Evolutionary conservation across 768 basidiomycete species (phyloP), one percentile per base, ranked within the genome.

Genomic region (Tricholoma hemisulphureum): DNA sequence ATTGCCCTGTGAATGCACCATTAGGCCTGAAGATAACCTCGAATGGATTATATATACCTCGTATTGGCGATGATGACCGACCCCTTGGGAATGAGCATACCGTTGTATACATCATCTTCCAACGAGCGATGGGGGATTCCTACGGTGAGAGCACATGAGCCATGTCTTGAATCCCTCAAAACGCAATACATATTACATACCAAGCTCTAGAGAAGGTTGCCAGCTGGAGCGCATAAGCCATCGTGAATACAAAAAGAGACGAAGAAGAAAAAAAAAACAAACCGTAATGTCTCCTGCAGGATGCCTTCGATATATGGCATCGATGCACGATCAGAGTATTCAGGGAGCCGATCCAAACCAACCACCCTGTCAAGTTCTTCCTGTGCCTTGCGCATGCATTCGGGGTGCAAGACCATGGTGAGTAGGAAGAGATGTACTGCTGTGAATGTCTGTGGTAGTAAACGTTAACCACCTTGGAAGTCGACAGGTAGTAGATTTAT

Each of bases 301-400:
- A 77, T 58, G 2, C 69, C 69, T 26, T 73, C 67, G 18, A 78
- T 57, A 52, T 78, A 81, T 2, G 76, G 77, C 4, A 80, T 63
- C 32, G 61, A 46, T 16, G 37, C 51, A 26, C 59, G 57, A 58
- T 76, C 74, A 3, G 64, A 61, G 18, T 75, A 71, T 2, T 62
- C 64, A 1, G 80, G 80, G 9, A 80, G 64, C 1, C 77, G 66
- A 10, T 63, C 69, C 2, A 51, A 18, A 11, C 74, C 76, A n/a
- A 80, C 61, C 2, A 80, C 70, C 1, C 55, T 43, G 58, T 81
- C 79, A 11, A 82, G 69, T 63, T 81, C 79, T 1, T 67, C 66
- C 53, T 78, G 80, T 1, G 77, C 78, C 32, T 63, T 69, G 8
- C 48, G 55, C 53, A 75, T 75, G 7, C 70, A 65, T 14, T 72